phyloP scores from a whole-genome alignment of 1,284 basidiomycete species.

The Trichosporon inkin region DNA sequence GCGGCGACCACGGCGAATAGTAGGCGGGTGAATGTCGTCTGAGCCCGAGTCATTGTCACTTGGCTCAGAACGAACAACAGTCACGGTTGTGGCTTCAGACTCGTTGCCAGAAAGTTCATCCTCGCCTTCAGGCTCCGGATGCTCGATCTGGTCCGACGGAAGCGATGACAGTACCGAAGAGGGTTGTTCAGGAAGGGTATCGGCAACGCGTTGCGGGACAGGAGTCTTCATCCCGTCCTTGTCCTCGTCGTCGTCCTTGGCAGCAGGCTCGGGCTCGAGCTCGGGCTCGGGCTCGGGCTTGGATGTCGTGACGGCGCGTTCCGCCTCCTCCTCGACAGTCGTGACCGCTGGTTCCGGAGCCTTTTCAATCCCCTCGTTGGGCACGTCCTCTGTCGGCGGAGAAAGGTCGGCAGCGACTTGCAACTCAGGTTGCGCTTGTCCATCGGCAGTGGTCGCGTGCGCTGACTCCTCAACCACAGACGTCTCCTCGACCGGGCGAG shows the following conservation, averaged over 20 bases:
- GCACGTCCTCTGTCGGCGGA: no score
- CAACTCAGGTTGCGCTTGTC: no score
- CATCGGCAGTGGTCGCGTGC: no score
- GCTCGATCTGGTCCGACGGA: constrained; percentile 6
- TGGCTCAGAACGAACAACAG: constrained; percentile 28
- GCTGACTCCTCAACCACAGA: no score
- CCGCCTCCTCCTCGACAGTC: constrained; percentile 9
- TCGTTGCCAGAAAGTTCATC: constrained; percentile 27
- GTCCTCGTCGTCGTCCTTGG: background rate
- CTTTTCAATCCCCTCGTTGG: no score
- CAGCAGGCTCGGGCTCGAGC: background rate
- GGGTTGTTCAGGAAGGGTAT: background rate
- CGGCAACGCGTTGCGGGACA: background rate
- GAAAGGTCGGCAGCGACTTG: no score
- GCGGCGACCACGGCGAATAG: constrained; percentile 13
- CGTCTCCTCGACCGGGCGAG: no score
- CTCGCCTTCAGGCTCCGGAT: constrained; percentile 14
- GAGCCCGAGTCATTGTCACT: constrained; percentile 22
- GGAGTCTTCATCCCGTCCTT: constrained; percentile 2
- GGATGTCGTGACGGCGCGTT: background rate
- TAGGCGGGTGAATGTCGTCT: constrained; percentile 15
- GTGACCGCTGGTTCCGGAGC: background rate
- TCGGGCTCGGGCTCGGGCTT: constrained; percentile 3
- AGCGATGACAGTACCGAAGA: constrained; percentile 20
- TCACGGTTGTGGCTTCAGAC: constrained; percentile 39